phyloP scores from a whole-genome alignment of 768 basidiomycete species.

The Phlebiopsis gigantea region DNA sequence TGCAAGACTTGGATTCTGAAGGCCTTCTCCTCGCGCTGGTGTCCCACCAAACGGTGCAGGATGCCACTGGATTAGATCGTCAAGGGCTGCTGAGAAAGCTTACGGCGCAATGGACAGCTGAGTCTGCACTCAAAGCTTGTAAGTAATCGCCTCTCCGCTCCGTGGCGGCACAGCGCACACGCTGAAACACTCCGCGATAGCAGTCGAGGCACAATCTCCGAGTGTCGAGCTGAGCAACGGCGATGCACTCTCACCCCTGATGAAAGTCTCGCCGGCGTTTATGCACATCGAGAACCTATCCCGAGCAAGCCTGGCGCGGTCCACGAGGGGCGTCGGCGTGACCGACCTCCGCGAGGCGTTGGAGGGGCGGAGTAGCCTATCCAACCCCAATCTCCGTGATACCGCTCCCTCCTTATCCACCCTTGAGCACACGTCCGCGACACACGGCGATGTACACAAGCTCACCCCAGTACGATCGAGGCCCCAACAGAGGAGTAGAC shows the following conservation, averaged over 20 bases:
- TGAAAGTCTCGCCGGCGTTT: constrained; percentile 77
- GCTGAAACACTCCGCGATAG: constrained; percentile 26
- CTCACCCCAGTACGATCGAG: constrained; percentile 51
- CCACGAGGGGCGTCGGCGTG: constrained; percentile 78
- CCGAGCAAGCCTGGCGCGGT: constrained; percentile 75
- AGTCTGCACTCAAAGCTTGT: constrained; percentile 75
- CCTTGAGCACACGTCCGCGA: constrained; percentile 59
- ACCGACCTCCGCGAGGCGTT: constrained; percentile 85
- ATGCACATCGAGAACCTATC: constrained; percentile 93
- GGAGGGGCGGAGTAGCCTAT: constrained; percentile 80
- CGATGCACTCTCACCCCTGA: constrained; percentile 67
- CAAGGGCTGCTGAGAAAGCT: constrained; percentile 50
- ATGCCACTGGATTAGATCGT: constrained; percentile 59
- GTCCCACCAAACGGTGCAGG: constrained; percentile 48
- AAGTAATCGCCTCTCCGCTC: constrained; percentile 25
- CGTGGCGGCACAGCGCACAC: background rate
- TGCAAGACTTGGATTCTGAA: constrained; percentile 47
- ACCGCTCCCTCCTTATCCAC: constrained; percentile 74
- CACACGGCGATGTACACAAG: constrained; percentile 30
- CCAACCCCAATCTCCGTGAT: constrained; percentile 60
- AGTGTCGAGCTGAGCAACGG: constrained; percentile 52
- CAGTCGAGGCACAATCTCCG: constrained; percentile 44
- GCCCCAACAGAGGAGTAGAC: constrained; percentile 41
- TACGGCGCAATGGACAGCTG: constrained; percentile 63
- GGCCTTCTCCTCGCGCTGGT: constrained; percentile 53